A percentile compares a stretch with the other conserved stretches of the same genome.
Conservation (phyloP, 2,329 filamentous ascomycete genomes). For the Monosporascus ibericus region DNA sequence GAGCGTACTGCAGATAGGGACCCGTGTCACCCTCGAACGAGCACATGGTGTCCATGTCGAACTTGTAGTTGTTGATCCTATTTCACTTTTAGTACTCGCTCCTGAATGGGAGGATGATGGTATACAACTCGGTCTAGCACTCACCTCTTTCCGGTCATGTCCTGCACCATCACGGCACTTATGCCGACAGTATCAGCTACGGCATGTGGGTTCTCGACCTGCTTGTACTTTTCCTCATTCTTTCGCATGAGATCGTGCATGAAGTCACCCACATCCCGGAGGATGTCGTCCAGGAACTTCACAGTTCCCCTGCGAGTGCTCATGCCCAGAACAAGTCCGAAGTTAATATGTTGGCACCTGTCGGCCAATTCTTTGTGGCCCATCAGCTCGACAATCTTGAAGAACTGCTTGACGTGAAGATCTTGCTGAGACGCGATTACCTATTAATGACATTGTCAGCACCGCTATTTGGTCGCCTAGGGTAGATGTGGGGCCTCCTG, state of each 20-base stretch:
- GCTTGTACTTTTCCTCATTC: constrained; percentile 84
- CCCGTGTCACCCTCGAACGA: constrained; percentile 70
- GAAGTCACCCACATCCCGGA: constrained; percentile 77
- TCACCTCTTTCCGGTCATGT: constrained; percentile 90
- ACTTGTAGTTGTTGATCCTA: constrained; percentile 48
- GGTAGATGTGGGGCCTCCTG: not conserved
- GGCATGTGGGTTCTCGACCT: constrained; percentile 75
- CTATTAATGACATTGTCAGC: not conserved
- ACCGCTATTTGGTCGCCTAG: no score
- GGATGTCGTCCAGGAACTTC: constrained; percentile 54
- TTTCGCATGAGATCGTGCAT: constrained; percentile 98
- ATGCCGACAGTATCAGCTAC: constrained; percentile 88
- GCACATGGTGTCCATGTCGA: constrained; percentile 67
- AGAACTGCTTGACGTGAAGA: constrained; percentile 66
- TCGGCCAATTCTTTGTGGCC: constrained; percentile 60
- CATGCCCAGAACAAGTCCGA: constrained; percentile 67
- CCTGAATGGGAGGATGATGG: constrained; percentile 18
- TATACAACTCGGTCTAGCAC: constrained; percentile 15
- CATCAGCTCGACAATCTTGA: constrained; percentile 71
- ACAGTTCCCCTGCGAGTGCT: constrained; percentile 67
- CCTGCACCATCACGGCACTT: constrained; percentile 94
- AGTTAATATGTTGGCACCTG: constrained; percentile 70
- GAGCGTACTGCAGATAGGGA: constrained; percentile 66
- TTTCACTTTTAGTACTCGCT: constrained; percentile 11
- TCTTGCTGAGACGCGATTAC: constrained; percentile 67